A percentile compares a stretch with the other conserved stretches of the same genome.
These are phyloP conservation scores for Blyttiomyces sp. DNA, from an alignment of 371 early-diverging fungal species.

Conservation along the genomic window DNA sequence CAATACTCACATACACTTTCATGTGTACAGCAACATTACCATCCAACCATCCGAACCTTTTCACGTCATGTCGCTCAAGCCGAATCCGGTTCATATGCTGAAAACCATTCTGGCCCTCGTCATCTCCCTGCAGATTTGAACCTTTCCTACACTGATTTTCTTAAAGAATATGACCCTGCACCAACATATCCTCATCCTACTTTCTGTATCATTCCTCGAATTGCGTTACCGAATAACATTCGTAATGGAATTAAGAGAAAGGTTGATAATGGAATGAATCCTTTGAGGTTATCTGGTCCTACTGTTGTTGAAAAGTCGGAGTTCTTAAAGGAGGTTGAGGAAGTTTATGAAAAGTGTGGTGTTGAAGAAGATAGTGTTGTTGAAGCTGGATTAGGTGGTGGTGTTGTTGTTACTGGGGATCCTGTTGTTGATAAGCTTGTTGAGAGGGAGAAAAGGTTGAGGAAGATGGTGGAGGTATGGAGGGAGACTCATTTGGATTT, in stretches of 20 bases:
- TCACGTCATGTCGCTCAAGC: constrained; percentile 38
- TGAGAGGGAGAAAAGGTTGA: constrained; percentile 13
- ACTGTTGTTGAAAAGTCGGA: constrained; percentile 5
- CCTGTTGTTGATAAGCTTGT: constrained; percentile 2
- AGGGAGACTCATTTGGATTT: constrained; percentile 14
- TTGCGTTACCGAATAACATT: constrained; percentile 9
- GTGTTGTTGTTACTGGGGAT: background rate
- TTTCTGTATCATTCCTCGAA: constrained; percentile 12
- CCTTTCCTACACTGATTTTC: background rate
- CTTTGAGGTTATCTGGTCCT: constrained; percentile 8
- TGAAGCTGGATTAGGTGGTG: too few relatives aligned
- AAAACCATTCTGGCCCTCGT: constrained; percentile 4
- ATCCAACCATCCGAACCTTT: constrained; percentile 66
- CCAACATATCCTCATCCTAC: constrained; percentile 5
- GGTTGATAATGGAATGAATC: background rate
- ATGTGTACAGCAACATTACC: constrained; percentile 63
- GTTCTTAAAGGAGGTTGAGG: constrained; percentile 7
- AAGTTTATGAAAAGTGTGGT: background rate
- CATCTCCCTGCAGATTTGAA: constrained; percentile 19
- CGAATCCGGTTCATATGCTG: background rate
- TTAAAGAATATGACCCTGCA: constrained; percentile 9
- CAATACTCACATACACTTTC: too few relatives aligned
- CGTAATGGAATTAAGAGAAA: constrained; percentile 4
- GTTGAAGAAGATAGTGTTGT: background rate
- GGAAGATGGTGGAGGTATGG: constrained; percentile 16